These are phyloP conservation scores for Deinandra increscens DNA, from an alignment of 129 eudicot genomes.

Conservation along the genomic window DNA sequence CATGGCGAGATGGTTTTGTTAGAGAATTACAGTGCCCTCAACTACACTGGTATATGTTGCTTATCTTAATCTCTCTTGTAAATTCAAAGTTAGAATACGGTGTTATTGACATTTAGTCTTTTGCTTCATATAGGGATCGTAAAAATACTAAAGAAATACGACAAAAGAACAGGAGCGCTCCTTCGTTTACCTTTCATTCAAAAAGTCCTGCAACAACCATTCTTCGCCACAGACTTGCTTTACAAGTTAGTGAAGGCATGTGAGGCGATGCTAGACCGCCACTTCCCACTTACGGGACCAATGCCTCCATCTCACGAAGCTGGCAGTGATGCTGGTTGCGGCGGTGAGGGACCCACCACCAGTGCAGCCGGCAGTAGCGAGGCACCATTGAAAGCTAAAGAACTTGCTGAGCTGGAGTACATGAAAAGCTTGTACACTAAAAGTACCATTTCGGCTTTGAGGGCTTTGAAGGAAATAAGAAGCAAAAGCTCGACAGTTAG, in stretches of 20 bases:
- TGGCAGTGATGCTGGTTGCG: conserved; percentile 7
- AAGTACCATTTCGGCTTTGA: conserved; percentile 70
- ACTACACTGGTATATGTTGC: conserved; percentile 72
- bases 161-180: conserved; percentile 89
- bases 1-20: conserved; percentile 95
- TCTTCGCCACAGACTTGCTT: conserved; percentile 82
- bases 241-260: conserved; percentile 86
- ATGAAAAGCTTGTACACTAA: conserved; percentile 78
- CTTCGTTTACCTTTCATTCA: conserved; percentile 88
- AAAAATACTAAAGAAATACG: conserved; percentile 83
- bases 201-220: conserved; percentile 85
- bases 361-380: conserved; percentile 23
- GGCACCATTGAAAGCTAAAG: conserved; percentile 43
- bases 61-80: neutral
- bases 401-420: conserved; percentile 68
- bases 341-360: conserved; percentile 33
- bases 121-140: conserved; percentile 55
- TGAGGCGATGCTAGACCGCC: conserved; percentile 71
- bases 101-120: conserved; percentile 13
- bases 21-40: conserved; percentile 88
- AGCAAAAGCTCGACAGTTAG: conserved; percentile 89
- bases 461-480: conserved; percentile 75
- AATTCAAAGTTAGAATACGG: neutral
- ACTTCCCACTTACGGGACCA: conserved; percentile 43
- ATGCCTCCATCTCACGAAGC: conserved; percentile 31